Base-by-base conservation (phyloP, 768 basidiomycete genomes). In the Suillus alpinus region DNA sequence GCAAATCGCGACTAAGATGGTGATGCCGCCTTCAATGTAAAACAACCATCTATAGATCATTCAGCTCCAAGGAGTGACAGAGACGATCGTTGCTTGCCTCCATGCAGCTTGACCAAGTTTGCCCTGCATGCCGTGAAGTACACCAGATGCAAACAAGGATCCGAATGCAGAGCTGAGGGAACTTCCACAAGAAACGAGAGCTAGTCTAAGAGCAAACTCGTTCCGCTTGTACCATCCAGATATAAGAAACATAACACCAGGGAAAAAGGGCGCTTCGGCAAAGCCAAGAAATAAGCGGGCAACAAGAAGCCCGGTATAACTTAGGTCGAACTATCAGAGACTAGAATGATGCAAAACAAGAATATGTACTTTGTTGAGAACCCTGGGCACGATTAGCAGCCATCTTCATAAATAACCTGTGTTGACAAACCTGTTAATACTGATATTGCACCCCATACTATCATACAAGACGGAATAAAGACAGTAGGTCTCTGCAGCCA, bases 131-230 rank as follows among this genome's bases (percentile, higher is more conserved):
- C 70, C 69, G 26, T 66, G 64, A 26, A 82, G 73, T 43, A 81
- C 77, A 14, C 75, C 80, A 40, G 79, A 75, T 13, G 79, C 77
- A 32, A 83, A 69, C 29, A 81, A 65, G 3, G 78, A 74, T 0
- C 80, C 79, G 61, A 80, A 80, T 2, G 79, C 81, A 69, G 81
- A 81, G 7, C 72, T 73, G 50, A 80, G 75, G 13, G 81, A 64
- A 61, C 73, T 75, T 29, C 77, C 76, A 61, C 68, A 74, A 62
- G 71, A 74, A 16, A 74, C 68, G 56, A 77, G 65, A 14, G 76
- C 71, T 26, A 69, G 71, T 9, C 76, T 66, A 23, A 76, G 61
- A n/a, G 73, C 79, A 31, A 80, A 67, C 62, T 81, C 77, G 37
- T 69, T 67, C 43, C 70, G 68, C 26, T 66, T 75, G 66, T 80